Evolutionary conservation across 1,284 basidiomycete genomes (phyloP), one percentile per base, ranked within the genome.

Genomic region (Tilletia caries): DNA sequence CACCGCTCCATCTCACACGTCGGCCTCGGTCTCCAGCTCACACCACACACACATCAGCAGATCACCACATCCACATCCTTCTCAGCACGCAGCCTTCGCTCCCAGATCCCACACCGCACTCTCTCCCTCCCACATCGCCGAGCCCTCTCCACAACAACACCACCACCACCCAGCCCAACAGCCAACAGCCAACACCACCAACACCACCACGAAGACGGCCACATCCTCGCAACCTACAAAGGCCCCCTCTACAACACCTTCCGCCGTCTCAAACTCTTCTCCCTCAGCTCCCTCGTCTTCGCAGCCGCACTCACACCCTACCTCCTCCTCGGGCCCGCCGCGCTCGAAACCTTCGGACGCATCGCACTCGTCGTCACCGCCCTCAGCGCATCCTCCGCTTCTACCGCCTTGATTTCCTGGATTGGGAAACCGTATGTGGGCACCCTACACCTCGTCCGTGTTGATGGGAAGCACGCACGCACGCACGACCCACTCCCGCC

Each of bases 251-350:
- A 89, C 0, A 79, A 85, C 60, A 91, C 91, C 0, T 93, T 92
- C 84, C 87, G 88, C 60, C 87, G 89, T 8, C 86, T 92, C 68
- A 94, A 94, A 81, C 84, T 92, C 29, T 93, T 94, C 84, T 93
- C 92, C 10, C 84, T 94, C 1, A 88, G 89, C 52, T 92, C 92
- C 1, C 86, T 94, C 65, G 86, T 86, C 3, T 87, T 93, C 62
- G 90, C 91, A n/a, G 84, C 86, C 67, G 85, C 88, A 2, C 85
- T 93, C 76, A 86, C 90, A 0, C 92, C 92, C 1, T 88, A 93
- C 83, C 88, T 95, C 70, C 90, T 94, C 81, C 82, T 92, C 58
- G 86, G 92, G 70, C 91, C 92, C 71, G 91, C 91, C 5, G 87
- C 87, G 32, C 86, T 95, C 18, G 90, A 91, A 0, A 79, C 87